Evolutionary conservation across 345 rosid genomes (phyloP), one percentile per base, ranked within the genome.

Genomic region (Leavenworthia alabamica): DNA sequence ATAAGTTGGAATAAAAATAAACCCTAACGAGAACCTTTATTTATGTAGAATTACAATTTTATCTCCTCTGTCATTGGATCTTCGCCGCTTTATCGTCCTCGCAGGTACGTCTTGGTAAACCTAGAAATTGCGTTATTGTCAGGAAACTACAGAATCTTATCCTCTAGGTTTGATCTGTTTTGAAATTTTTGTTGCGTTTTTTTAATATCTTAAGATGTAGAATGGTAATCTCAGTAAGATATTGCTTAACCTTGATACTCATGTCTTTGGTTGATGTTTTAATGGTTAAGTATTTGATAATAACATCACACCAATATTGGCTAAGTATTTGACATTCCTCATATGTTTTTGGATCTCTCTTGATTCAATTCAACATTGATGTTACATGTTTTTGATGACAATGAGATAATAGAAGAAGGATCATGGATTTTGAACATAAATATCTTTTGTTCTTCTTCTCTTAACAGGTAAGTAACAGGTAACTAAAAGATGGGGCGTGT

Each of bases 401-500:
- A 13, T 51, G 22, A 7, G 15, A 5, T 20, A 39, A 8, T 16
- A 14, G 33, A 22, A 20, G 14, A 5, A 10, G 27, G 14, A 45
- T 22, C 9, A 22, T n/a, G 28, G 9, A 22, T 11, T 45, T 12
- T 44, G 5, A 2, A 15, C 24, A 10, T 37, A 10, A 3, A 2
- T 27, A 29, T 48, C 1, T 22, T 11, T 17, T 3, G 7, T 28
- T 37, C 8, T 4, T 52, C 14, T n/a, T 17, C 6, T 55, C 3
- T 40, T 41, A 26, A 26, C 65, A 71, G 70, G 70, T 47, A 56
- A 71, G 54, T 45, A 35, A 17, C 47, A 39, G 16, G 13, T 47
- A 29, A 12, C 29, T 51, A 5, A 35, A 65, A 57, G 42, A 89
- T 89, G 94, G 96, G 96, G 33, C 94, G 94, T 56, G 96, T 89